These are phyloP conservation scores for Myotisia sp. DNA, from an alignment of 2,329 filamentous ascomycete species.

Conservation along the genomic window DNA sequence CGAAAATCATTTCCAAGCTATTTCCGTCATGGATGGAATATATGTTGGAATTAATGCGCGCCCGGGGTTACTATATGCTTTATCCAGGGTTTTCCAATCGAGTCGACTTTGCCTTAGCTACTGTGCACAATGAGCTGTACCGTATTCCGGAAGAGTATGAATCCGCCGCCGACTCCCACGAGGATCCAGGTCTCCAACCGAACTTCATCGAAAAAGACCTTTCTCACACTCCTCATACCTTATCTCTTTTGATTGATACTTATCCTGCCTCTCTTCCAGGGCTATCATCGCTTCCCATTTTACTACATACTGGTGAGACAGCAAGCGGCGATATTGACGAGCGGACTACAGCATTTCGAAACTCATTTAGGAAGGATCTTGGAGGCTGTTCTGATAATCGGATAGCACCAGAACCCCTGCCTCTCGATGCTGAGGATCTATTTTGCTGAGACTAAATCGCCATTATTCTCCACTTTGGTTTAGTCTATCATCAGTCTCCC, in stretches of 20 bases:
- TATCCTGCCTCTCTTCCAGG: constrained; percentile 38
- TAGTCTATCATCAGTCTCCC: no score
- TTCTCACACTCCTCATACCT: constrained; percentile 25
- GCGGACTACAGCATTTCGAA: constrained; percentile 39
- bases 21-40: constrained; percentile 69
- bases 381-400: constrained; percentile 46
- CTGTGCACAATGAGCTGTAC: constrained; percentile 62
- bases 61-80: constrained; percentile 61
- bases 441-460: constrained; percentile 57
- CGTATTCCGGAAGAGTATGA: constrained; percentile 54
- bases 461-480: no score
- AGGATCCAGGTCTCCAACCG: neutral
- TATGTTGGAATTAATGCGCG: constrained; percentile 58
- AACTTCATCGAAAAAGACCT: constrained; percentile 16
- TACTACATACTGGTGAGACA: constrained; percentile 50
- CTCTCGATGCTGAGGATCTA: constrained; percentile 40
- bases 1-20: constrained; percentile 50
- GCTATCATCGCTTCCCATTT: constrained; percentile 39
- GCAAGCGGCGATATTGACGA: constrained; percentile 24
- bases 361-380: constrained; percentile 46
- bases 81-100: constrained; percentile 50
- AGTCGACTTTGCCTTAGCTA: constrained; percentile 46
- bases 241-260: constrained; percentile 32
- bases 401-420: constrained; percentile 19
- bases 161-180: constrained; percentile 17